phyloP scores from a whole-genome alignment of 805 yeast genomes.

The Pichia exigua region DNA sequence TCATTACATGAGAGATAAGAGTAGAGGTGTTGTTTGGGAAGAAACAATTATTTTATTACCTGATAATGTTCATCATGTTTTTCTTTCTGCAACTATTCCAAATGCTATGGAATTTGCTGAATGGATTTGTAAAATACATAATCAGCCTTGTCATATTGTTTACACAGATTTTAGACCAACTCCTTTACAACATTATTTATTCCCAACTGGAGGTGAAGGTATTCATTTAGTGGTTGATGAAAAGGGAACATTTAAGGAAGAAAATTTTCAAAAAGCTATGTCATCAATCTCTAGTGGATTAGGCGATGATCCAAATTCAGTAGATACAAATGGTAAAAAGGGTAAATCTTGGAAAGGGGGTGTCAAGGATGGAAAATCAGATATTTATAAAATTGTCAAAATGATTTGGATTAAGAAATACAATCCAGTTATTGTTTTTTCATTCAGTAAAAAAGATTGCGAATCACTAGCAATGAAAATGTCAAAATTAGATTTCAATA shows the following conservation, averaged over 20 bases:
- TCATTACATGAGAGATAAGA: constrained; percentile 93
- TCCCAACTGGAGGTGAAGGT: constrained; percentile 99
- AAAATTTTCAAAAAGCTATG: constrained; percentile 98
- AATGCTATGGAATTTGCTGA: constrained; percentile 98
- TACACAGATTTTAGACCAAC: constrained; percentile 99
- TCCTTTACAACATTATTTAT: constrained; percentile 92
- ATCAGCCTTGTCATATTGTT: constrained; percentile 97
- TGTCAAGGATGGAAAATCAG: constrained; percentile 54
- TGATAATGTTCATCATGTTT: constrained; percentile 86
- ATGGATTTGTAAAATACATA: constrained; percentile 93
- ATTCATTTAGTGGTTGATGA: constrained; percentile 97
- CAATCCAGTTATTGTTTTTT: constrained; percentile 96
- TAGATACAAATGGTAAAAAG: constrained; percentile 38
- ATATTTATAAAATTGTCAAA: constrained; percentile 91
- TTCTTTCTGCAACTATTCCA: constrained; percentile 93
- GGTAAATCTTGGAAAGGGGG: constrained; percentile 87
- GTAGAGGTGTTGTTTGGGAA: constrained; percentile 99
- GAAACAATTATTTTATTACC: constrained; percentile 97
- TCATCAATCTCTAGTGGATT: constrained; percentile 73
- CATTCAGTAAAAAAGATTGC: constrained; percentile 96
- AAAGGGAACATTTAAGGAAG: constrained; percentile 92
- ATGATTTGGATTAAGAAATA: constrained; percentile 97
- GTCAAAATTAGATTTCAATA: constrained; percentile 92
- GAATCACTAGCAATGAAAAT: constrained; percentile 89
- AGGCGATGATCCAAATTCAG: constrained; percentile 76